A percentile compares a stretch with the other conserved stretches of the same genome.
phyloP scores from a whole-genome alignment of 2,329 filamentous ascomycete genomes.

The Ophiostoma montium region DNA sequence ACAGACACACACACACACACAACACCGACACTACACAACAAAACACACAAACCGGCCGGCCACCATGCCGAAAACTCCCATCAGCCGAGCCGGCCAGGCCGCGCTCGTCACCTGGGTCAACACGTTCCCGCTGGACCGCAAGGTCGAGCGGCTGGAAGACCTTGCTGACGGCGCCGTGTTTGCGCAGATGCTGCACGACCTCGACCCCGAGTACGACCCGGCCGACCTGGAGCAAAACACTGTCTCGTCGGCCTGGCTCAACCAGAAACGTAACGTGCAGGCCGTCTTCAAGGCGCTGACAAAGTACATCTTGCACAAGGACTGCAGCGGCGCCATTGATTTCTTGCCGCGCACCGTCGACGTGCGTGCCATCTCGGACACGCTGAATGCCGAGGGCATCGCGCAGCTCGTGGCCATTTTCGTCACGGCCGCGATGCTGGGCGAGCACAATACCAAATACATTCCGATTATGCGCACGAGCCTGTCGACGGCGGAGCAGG shows the following conservation, averaged over 20 bases:
- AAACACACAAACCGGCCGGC: not conserved
- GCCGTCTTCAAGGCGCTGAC: slow-evolving; percentile 76
- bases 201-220: slow-evolving; percentile 43
- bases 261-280: slow-evolving; percentile 84
- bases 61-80: slow-evolving; percentile 22
- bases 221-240: slow-evolving; percentile 35
- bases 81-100: slow-evolving; percentile 31
- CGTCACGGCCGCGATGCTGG: slow-evolving; percentile 27
- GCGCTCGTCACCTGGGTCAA: slow-evolving; percentile 44
- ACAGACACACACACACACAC: not conserved
- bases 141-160: slow-evolving; percentile 35
- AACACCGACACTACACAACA: not conserved
- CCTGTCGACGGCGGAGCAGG: slow-evolving; percentile 24
- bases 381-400: slow-evolving; percentile 12
- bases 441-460: slow-evolving; percentile 17
- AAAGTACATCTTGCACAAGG: slow-evolving; percentile 42
- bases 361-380: slow-evolving; percentile 14
- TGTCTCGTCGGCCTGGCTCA: slow-evolving; percentile 29
- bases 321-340: slow-evolving; percentile 13
- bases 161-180: slow-evolving; percentile 40
- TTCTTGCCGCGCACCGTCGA: slow-evolving; percentile 14
- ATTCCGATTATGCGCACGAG: slow-evolving; percentile 20
- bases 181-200: slow-evolving; percentile 40
- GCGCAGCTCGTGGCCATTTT: slow-evolving; percentile 13
- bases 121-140: slow-evolving; percentile 30